Base-by-base conservation (phyloP, 2,329 filamentous ascomycete species). In the Akanthomyces lecanii region DNA sequence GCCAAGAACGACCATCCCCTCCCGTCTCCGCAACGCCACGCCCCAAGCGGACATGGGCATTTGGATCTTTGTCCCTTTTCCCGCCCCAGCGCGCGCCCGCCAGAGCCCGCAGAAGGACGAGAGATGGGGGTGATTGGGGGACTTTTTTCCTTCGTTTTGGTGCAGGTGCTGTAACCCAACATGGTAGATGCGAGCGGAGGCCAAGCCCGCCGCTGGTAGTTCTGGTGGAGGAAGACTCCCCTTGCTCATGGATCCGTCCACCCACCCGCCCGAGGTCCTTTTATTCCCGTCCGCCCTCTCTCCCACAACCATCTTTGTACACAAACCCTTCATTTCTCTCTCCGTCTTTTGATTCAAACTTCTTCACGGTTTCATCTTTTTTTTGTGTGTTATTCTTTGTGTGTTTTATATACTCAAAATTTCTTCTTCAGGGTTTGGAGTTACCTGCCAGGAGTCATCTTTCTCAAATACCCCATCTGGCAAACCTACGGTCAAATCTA, bases 21-120 rank as follows among this genome's bases (percentile, higher is more conserved):
- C 18, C 42, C 47, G 16, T 42, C 57, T 60, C 57, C 57, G 57
- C 57, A 60, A 60, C 57, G 57, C 57, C 57, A 60, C 57, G n/a
- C 44, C 42, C 56, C 30, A 50, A 30, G 30, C 28, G 44, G 45
- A 21, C 36, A 50, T 42, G 44, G 45, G 45, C 21, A 30, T 4
- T 23, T 33, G 18, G 55, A 48, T 36, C 21, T 58, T 12, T 12
- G 5, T 51, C 8, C 23, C 38, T 40, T 40, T 40, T 40, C 38
- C 38, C 33, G 33, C 33, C 33, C 33, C 12, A 30, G 28, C 28
- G 28, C 28, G 33, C 33, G 7, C 7, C 33, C 10, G 33, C 33
- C 10, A 11, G 5, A 5, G 33, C 33, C 33, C 33, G 38, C 10
- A 14, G 38, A 40, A 40, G 16, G 38, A 40, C 33, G 33, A 36